Evolutionary conservation across 2,329 filamentous ascomycete species (phyloP).

Genomic region (Emericellopsis atlantica): DNA sequence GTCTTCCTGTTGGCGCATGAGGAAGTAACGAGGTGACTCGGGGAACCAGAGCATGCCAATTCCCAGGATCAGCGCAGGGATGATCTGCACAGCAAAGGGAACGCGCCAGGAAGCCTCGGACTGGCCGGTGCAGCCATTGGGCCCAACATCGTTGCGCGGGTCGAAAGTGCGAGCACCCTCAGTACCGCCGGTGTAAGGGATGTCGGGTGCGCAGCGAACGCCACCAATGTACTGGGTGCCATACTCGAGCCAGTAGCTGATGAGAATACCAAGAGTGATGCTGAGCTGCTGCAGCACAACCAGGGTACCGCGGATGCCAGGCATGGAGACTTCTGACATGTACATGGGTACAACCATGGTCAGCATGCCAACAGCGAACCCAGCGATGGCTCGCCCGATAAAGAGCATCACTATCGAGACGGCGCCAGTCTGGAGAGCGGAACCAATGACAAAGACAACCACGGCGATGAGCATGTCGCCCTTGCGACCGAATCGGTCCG

Average conservation of each 20-base stretch:
- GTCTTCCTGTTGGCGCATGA: constrained; percentile 17
- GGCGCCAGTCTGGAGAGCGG: constrained; percentile 28
- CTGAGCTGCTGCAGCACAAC: constrained; percentile 28
- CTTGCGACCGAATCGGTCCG: constrained; percentile 19
- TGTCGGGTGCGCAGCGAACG: constrained; percentile 29
- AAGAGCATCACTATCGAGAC: constrained; percentile 25
- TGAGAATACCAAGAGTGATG: constrained; percentile 27
- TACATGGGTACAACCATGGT: constrained; percentile 27
- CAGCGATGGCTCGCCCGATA: constrained; percentile 27
- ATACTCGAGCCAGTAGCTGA: constrained; percentile 25
- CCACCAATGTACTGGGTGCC: constrained; percentile 15
- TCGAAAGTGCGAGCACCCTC: constrained; percentile 23
- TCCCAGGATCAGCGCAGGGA: constrained; percentile 41
- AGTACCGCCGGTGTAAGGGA: constrained; percentile 31
- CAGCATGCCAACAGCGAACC: constrained; percentile 26
- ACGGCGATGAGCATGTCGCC: constrained; percentile 21
- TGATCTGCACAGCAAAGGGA: constrained; percentile 36
- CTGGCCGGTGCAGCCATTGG: constrained; percentile 28
- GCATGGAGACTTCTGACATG: constrained; percentile 34
- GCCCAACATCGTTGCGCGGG: constrained; percentile 25
- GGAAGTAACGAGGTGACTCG: constrained; percentile 18
- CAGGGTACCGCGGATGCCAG: constrained; percentile 32
- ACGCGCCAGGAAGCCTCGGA: constrained; percentile 30
- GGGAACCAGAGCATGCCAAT: constrained; percentile 40
- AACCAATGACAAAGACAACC: constrained; percentile 25